A percentile compares a stretch with the other conserved stretches of the same genome.
Conservation (phyloP, 2,329 filamentous ascomycete genomes). For the Fusarium duplospermum region DNA sequence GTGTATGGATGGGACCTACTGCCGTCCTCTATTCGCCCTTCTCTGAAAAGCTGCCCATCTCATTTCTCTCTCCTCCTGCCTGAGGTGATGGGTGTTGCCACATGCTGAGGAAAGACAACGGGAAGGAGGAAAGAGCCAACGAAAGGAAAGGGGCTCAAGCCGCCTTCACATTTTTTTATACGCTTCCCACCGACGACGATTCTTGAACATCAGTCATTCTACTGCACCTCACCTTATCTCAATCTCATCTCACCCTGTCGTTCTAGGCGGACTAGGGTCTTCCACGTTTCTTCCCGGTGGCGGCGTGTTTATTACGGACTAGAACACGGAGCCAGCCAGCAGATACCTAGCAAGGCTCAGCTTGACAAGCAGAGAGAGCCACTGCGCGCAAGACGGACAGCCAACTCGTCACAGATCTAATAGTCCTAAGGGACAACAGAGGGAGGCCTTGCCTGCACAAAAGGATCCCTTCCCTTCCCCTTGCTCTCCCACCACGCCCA, state of each 20-base stretch:
- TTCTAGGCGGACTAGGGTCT: conserved; percentile 2
- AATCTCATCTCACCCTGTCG: conserved; percentile 3
- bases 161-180: background rate
- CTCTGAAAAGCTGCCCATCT: conserved; percentile 2
- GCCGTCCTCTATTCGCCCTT: background rate
- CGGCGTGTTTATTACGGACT: conserved; percentile 13
- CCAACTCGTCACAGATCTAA: conserved; percentile 4
- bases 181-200: background rate
- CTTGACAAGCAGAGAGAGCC: background rate
- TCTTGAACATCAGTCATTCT: background rate
- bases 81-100: conserved; percentile 5
- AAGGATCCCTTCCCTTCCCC: conserved; percentile 22
- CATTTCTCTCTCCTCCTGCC: background rate
- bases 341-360: background rate
- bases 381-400: background rate
- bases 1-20: background rate
- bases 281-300: conserved; percentile 24
- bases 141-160: background rate
- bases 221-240: background rate
- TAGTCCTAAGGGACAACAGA: conserved; percentile 1
- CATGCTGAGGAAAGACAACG: background rate
- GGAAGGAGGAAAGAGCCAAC: background rate
- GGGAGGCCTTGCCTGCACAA: conserved; percentile 10
- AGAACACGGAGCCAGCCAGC: background rate
- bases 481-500: conserved; percentile 17